Evolutionary conservation across 768 basidiomycete species (phyloP), one percentile per base, ranked within the genome.

Genomic region (Peribolospora baueri): DNA sequence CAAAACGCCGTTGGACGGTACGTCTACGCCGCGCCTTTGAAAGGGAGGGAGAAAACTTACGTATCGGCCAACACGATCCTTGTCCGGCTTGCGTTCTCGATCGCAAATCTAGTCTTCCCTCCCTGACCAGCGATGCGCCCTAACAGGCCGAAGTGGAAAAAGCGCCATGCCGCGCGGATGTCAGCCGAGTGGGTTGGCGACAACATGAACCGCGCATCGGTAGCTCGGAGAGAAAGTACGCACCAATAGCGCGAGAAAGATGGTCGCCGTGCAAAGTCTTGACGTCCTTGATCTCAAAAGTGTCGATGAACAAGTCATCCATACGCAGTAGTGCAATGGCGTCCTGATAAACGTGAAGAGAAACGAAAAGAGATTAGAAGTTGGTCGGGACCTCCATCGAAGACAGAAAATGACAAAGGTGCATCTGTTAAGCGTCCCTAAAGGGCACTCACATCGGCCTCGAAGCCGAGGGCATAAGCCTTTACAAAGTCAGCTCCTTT

Each of bases 51-150:
- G 13, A 46, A 45, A 14, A 76, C 83, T 54, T 64, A 90, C 90
- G 87, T 88, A 66, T 98, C 93, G 8, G 93, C 93, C 46, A 98
- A 77, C 49, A 98, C 85, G 55, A 98, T 95, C n/a, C 93, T 81
- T 38, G 93, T 98, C 56, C 91, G 76, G 61, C 81, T 90, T 3
- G 88, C 77, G 63, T 97, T 98, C 71, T 98, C 93, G 54, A 98
- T 97, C 2, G 90, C 88, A 67, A 95, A 97, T 66, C 93, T 90
- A 8, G 90, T 95, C 71, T 95, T 95, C 48, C 93, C 93, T 59
- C 93, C 88, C 66, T 98, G 88, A 4, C 93, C 93, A 8, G 93
- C 93, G 65, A 98, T 97, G 61, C 93, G 90, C 61, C 87, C 84
- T 85, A 25, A 25, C 25, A 25, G 25, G 25, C 25, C 25, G 25